phyloP scores from a whole-genome alignment of 2,329 filamentous ascomycete species.

The Coniella lustricola region DNA sequence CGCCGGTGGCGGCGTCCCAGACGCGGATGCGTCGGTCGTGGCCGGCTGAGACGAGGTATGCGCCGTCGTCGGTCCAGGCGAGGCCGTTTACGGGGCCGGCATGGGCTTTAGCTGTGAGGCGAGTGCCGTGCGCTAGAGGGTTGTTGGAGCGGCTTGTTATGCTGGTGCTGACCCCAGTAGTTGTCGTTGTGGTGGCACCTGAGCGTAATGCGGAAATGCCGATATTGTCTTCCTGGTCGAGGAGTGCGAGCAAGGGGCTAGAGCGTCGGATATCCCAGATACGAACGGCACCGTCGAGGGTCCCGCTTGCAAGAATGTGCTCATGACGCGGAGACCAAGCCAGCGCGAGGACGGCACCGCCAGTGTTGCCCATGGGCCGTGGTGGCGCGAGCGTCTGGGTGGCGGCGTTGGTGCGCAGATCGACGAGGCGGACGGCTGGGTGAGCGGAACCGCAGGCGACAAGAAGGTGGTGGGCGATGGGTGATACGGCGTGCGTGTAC shows the following conservation, averaged over 20 bases:
- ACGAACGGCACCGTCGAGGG: slow-evolving; percentile 75
- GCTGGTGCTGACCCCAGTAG: slow-evolving; percentile 17
- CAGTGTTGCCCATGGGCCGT: slow-evolving; percentile 27
- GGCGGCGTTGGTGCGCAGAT: slow-evolving; percentile 73
- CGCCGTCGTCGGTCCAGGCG: slow-evolving; percentile 75
- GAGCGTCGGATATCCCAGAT: slow-evolving; percentile 84
- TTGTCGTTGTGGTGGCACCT: slow-evolving; percentile 24
- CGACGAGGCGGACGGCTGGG: slow-evolving; percentile 75
- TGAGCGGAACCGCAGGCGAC: slow-evolving; percentile 87
- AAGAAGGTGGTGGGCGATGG: slow-evolving; percentile 64
- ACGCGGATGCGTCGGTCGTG: slow-evolving; percentile 80
- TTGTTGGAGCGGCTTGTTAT: too few relatives aligned
- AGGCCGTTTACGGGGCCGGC: slow-evolving; percentile 77
- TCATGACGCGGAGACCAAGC: slow-evolving; percentile 79
- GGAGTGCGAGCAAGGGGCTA: slow-evolving; percentile 64
- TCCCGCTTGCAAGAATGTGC: slow-evolving; percentile 74
- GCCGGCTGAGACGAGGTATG: slow-evolving; percentile 69
- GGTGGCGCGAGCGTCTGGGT: slow-evolving; percentile 67
- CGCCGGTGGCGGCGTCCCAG: slow-evolving; percentile 74
- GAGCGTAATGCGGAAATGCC: slow-evolving; percentile 48
- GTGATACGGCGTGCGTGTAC: slow-evolving; percentile 72
- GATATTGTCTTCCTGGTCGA: slow-evolving; percentile 78
- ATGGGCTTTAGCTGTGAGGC: slow-evolving; percentile 59
- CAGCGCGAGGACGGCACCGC: slow-evolving; percentile 59
- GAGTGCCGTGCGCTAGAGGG: slow-evolving; percentile 26